Evolutionary conservation across 2,329 filamentous ascomycete genomes (phyloP).

Genomic region (Trichophyton verrucosum): DNA sequence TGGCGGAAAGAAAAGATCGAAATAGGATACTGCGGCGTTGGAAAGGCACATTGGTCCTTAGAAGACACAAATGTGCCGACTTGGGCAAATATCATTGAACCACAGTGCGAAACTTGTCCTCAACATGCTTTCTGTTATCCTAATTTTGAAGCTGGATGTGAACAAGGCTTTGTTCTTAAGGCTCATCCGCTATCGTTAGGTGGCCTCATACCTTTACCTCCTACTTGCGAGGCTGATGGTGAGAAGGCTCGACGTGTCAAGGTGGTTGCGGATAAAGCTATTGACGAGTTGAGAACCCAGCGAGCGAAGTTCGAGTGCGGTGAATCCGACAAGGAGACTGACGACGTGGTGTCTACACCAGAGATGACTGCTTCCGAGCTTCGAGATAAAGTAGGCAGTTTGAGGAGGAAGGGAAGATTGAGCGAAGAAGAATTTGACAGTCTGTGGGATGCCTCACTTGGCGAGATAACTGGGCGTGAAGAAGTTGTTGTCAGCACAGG

Average conservation of each 20-base stretch:
- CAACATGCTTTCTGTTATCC: slow-evolving; percentile 78
- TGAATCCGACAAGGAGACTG: slow-evolving; percentile 51
- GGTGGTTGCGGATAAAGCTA: slow-evolving; percentile 71
- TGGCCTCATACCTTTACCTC: slow-evolving; percentile 70
- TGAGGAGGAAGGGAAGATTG: slow-evolving; percentile 69
- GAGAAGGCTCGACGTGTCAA: slow-evolving; percentile 81
- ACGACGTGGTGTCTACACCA: slow-evolving; percentile 47
- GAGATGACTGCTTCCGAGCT: slow-evolving; percentile 59
- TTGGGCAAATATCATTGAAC: slow-evolving; percentile 56
- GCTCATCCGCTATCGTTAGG: slow-evolving; percentile 71
- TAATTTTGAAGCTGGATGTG: slow-evolving; percentile 65
- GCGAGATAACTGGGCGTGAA: slow-evolving; percentile 43
- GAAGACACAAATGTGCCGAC: slow-evolving; percentile 58
- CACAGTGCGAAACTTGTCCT: slow-evolving; percentile 81
- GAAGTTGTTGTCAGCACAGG: slow-evolving; percentile 46
- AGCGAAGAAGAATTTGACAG: slow-evolving; percentile 77
- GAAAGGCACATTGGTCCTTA: slow-evolving; percentile 48
- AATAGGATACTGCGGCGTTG: slow-evolving; percentile 87
- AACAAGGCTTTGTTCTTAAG: slow-evolving; percentile 74
- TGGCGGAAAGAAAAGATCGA: slow-evolving; percentile 94
- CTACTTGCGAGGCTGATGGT: slow-evolving; percentile 88
- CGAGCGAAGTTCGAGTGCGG: slow-evolving; percentile 87
- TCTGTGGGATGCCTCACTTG: slow-evolving; percentile 45
- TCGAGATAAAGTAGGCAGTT: slow-evolving; percentile 62
- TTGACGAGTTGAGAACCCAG: slow-evolving; percentile 74